A percentile compares a stretch with the other conserved stretches of the same genome.
phyloP scores from a whole-genome alignment of 306 rosid genomes.

The barrel medic (Medicago truncatula) region MtrunA17r5.0-ANR NC_053045.1:35547001-35547500 shows the following conservation, averaged over 20 bases:
- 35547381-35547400: neutral
- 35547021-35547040: neutral
- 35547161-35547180: conserved; percentile 40
- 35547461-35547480: neutral
- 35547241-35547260: neutral
- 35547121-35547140: conserved; percentile 22
- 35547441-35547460: conserved; percentile 4
- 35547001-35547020: conserved; percentile 15
- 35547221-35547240: neutral
- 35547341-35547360: neutral
- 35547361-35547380: neutral
- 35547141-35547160: conserved; percentile 3
- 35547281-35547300: conserved; percentile 36
- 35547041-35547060: neutral
- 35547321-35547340: neutral
- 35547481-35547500: neutral
- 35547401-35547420: neutral
- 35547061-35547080: conserved; percentile 13
- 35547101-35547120: neutral
- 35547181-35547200: conserved; percentile 4
- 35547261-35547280: conserved; percentile 23
- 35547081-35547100: conserved; percentile 26
- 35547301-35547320: neutral
- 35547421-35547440: neutral
- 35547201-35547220: neutral